Evolutionary conservation across 345 rosid genomes (phyloP), one percentile per base, ranked within the genome.

Genomic region (Combretum micranthum): DNA sequence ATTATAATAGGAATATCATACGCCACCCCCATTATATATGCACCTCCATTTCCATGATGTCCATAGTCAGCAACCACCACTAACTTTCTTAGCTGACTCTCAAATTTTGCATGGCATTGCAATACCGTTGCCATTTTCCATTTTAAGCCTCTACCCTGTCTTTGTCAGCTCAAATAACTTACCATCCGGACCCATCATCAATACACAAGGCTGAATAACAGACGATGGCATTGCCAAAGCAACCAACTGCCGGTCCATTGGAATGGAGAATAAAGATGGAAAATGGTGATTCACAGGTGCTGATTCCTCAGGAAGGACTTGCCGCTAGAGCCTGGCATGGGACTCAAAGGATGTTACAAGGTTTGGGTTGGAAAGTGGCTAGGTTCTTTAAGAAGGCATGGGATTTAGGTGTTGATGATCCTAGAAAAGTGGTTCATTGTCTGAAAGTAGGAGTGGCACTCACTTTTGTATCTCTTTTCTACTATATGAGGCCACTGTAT

Each of bases 361-460:
- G 32, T 18, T 50, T 62, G 23, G 55, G 54, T 23, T 26, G 53
- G 64, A 69, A 49, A 43, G 43, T 70, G 15, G 20, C 65, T 59
- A 69, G 39, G 16, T 70, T 82, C 57, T 42, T 67, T 65, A 74
- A 54, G 60, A 77, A 65, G 45, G 79, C 79, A 20, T 82, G 96
- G 96, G 69, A 44, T 25, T 52, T 87, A 46, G 96, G 77, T 20
- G 84, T 69, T 52, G 78, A 71, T 16, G 91, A 87, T 50, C 91
- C 96, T 12, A 77, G 65, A 53, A 84, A 84, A 74, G 77, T 75
- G 46, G 72, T 82, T 37, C 91, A 84, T 60, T 69, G 89, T 51
- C 6, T 80, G 46, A 87, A 82, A 79, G 89, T 84, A 39, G 96
- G 96, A 51, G 32, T 87, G 59, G 83, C 89, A 25, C 79, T 87